Percentiles rank a stretch among this genome's conserved stretches.
phyloP scores from a whole-genome alignment of 2,329 filamentous ascomycete genomes.

The Colletotrichum tropicale region DNA sequence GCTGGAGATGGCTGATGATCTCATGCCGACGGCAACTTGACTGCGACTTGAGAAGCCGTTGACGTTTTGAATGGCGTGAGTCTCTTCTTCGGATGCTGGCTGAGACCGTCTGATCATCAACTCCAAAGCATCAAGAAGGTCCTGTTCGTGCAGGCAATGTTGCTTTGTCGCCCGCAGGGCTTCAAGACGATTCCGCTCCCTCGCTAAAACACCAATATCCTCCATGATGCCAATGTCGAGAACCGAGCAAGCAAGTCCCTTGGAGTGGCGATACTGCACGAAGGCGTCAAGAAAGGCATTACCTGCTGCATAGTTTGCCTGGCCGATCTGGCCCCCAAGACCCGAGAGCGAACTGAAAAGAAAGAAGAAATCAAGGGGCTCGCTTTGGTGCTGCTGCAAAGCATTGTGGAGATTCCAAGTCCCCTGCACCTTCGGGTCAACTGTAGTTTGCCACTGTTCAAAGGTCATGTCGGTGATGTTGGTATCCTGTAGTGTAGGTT shows the following conservation, averaged over 20 bases:
- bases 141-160: constrained; percentile 22
- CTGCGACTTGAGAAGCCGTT: constrained; percentile 18
- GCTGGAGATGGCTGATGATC: neutral
- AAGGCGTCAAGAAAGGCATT: constrained; percentile 47
- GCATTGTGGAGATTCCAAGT: constrained; percentile 47
- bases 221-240: constrained; percentile 45
- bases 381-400: constrained; percentile 12
- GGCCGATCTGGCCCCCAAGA: constrained; percentile 36
- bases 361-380: constrained; percentile 40
- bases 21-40: constrained; percentile 19
- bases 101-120: constrained; percentile 9
- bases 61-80: too few relatives aligned
- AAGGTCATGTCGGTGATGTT: constrained; percentile 39
- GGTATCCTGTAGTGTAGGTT: neutral
- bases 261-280: constrained; percentile 35
- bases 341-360: constrained; percentile 38
- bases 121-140: constrained; percentile 21
- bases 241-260: constrained; percentile 39
- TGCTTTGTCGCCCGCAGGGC: constrained; percentile 5
- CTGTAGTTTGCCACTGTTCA: constrained; percentile 36
- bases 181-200: constrained; percentile 18
- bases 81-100: neutral
- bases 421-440: constrained; percentile 44
- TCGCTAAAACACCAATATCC: constrained; percentile 40
- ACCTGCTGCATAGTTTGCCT: constrained; percentile 44